These are phyloP conservation scores for Paecilomyces sp. DNA, from an alignment of 2,329 filamentous ascomycete genomes.

Conservation along the genomic window DNA sequence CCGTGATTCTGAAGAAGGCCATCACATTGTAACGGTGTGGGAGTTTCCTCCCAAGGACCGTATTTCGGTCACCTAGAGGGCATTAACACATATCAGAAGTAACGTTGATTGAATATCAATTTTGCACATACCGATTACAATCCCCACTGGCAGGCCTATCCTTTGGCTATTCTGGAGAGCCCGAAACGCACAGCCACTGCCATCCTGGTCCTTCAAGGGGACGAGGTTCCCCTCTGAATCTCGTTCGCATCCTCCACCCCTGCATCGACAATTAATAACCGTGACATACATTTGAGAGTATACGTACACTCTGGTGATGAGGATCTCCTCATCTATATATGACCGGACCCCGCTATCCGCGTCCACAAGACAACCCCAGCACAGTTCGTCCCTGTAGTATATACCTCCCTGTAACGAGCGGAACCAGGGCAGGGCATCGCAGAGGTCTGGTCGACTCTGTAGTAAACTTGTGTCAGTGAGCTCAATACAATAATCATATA, in stretches of 20 bases:
- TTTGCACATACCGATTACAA: slow-evolving; percentile 45
- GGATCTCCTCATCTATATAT: slow-evolving; percentile 52
- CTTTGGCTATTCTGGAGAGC: slow-evolving; percentile 42
- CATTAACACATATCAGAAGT: slow-evolving; percentile 4
- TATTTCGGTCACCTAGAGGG: slow-evolving; percentile 46
- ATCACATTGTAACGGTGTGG: slow-evolving; percentile 58
- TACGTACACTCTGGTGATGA: slow-evolving; percentile 57
- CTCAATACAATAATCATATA: too few relatives aligned
- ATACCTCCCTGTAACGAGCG: slow-evolving; percentile 53
- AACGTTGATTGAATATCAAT: slow-evolving; percentile 2
- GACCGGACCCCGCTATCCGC: slow-evolving; percentile 48
- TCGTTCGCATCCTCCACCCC: slow-evolving; percentile 48
- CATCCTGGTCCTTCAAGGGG: slow-evolving; percentile 41
- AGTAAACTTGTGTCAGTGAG: neutral
- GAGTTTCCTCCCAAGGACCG: slow-evolving; percentile 41
- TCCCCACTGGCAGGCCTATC: slow-evolving; percentile 44
- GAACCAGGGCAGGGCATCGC: slow-evolving; percentile 58
- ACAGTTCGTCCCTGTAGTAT: slow-evolving; percentile 46
- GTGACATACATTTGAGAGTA: neutral
- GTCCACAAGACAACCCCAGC: slow-evolving; percentile 54
- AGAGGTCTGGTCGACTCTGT: slow-evolving; percentile 50
- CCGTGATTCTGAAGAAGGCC: slow-evolving; percentile 60
- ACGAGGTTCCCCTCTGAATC: slow-evolving; percentile 42
- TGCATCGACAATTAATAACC: slow-evolving; percentile 17
- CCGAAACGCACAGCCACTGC: slow-evolving; percentile 25